Base-by-base conservation (phyloP, 2,329 filamentous ascomycete species). In the Rutstroemia sp. region DNA sequence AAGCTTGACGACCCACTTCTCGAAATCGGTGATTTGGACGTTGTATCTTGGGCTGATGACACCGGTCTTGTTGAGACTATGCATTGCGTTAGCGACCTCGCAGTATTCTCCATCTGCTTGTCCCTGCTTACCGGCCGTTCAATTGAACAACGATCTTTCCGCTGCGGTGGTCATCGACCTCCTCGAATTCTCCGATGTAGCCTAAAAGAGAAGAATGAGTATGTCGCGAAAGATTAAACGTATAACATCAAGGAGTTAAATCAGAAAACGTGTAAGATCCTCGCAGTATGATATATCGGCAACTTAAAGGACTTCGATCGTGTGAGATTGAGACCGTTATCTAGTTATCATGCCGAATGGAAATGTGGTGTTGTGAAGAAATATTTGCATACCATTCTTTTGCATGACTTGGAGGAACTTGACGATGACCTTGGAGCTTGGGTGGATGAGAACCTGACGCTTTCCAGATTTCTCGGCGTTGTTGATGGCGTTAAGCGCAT, bases 131-230 rank as follows among this genome's bases (percentile, higher is more conserved):
- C 74, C 91, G 94, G 78, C 94, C 94, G 81, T 96, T 99, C 67
- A 99, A 88, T 85, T 99, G 94, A 73, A 99, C 94, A 71, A 99
- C 91, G 66, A 99, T 96, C 88, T 99, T 99, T 84, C 94, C 94
- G 73, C 92, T 94, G 76, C 94, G 91, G 87, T 99, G 94, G 82
- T 99, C 92, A 70, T 99, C 94, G 68, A 99, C 88, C 80, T 97
- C 91, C 83, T 99, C 94, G 77, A 97, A 99, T 80, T 97, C 92
- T 78, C 92, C 92, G 76, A 97, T 97, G 83, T 96, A 97, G 72
- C 92, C 92, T 96, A 71, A 21, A 65, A 58, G 50, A 67, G 57
- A 19, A 39, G 63, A 64, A 74, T 89, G 72, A 90, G 84, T 69
- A 82, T 97, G 90, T 97, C 80, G 88, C 90, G 84, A 86, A 80